phyloP scores from a whole-genome alignment of 805 yeast genomes.

The Yamadazyma ubonensis region DNA sequence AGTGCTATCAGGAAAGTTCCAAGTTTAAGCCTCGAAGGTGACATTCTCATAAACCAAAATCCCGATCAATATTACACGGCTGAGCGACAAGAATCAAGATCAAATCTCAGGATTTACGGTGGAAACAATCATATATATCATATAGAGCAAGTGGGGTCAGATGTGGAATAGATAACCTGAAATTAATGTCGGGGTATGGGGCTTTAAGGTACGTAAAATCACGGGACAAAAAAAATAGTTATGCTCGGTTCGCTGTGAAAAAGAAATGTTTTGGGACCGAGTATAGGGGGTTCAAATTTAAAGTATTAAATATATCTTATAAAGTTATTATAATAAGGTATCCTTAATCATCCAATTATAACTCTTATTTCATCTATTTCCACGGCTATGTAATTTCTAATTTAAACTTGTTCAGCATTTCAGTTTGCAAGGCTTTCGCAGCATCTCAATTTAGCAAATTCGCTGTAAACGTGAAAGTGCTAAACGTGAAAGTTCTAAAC shows the following conservation, averaged over 20 bases:
- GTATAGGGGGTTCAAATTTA: too few relatives aligned
- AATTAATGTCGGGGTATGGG: not conserved
- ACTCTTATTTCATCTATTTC: too few relatives aligned
- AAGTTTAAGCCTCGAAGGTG: conserved; percentile 15
- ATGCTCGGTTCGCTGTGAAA: too few relatives aligned
- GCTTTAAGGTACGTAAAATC: too few relatives aligned
- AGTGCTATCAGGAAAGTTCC: conserved; percentile 6
- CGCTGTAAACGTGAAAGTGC: not conserved
- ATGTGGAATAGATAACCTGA: not conserved
- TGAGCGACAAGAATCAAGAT: not conserved
- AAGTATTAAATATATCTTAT: too few relatives aligned
- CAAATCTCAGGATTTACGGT: conserved; percentile 11
- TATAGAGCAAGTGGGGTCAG: conserved; percentile 10
- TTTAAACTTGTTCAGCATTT: too few relatives aligned
- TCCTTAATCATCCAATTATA: too few relatives aligned
- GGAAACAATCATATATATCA: conserved; percentile 17
- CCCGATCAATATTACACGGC: conserved; percentile 7
- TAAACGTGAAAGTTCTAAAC: not conserved
- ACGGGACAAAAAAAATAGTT: too few relatives aligned
- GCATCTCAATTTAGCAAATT: not conserved
- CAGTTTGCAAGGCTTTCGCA: conserved; percentile 1
- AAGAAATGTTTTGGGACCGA: too few relatives aligned
- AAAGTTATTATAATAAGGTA: too few relatives aligned
- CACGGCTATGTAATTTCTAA: too few relatives aligned
- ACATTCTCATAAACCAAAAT: conserved; percentile 13